A percentile compares a stretch with the other conserved stretches of the same genome.
Evolutionary conservation across 352 stramenopile species (phyloP).

Genomic region (Phytophthora quininea): DNA sequence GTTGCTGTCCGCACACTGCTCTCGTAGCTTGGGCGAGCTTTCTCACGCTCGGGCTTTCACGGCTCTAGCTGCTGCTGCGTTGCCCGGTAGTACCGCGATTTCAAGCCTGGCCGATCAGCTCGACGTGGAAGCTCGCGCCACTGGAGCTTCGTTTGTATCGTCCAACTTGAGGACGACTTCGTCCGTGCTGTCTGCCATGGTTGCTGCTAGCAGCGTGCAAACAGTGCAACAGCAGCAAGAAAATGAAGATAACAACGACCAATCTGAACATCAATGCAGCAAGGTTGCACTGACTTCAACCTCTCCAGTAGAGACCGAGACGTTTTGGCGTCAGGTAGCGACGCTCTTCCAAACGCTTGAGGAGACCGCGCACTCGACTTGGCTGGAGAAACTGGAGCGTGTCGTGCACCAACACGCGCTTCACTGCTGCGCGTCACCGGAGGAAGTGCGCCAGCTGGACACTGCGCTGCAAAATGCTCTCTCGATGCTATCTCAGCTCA

Average conservation of each 20-base stretch:
- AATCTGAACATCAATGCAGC: constrained; percentile 10
- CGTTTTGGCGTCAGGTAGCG: constrained; percentile 27
- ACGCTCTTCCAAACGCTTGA: constrained; percentile 33
- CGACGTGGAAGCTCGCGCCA: constrained; percentile 27
- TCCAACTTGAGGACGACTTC: constrained; percentile 26
- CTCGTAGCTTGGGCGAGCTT: constrained; percentile 44
- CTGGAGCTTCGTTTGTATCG: constrained; percentile 8
- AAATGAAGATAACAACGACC: constrained; percentile 37
- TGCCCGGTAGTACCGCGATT: constrained; percentile 29
- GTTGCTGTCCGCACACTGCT: constrained; percentile 46
- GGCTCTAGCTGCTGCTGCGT: constrained; percentile 28
- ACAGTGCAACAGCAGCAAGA: constrained; percentile 5
- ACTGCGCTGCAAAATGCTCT: constrained; percentile 34
- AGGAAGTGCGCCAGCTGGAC: constrained; percentile 39
- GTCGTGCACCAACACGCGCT: constrained; percentile 66
- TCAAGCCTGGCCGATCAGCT: constrained; percentile 43
- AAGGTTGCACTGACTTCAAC: constrained; percentile 6
- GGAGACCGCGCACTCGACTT: constrained; percentile 29
- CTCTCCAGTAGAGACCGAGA: constrained; percentile 9
- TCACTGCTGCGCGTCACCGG: constrained; percentile 48
- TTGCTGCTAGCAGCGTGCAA: neutral
- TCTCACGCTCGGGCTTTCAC: constrained; percentile 35
- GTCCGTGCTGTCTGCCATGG: constrained; percentile 8
- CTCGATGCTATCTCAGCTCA: constrained; percentile 16
- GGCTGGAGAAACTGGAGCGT: constrained; percentile 45